Evolutionary conservation across 805 yeast genomes (phyloP).

Genomic region (Lipomyces yamanashiensis): DNA sequence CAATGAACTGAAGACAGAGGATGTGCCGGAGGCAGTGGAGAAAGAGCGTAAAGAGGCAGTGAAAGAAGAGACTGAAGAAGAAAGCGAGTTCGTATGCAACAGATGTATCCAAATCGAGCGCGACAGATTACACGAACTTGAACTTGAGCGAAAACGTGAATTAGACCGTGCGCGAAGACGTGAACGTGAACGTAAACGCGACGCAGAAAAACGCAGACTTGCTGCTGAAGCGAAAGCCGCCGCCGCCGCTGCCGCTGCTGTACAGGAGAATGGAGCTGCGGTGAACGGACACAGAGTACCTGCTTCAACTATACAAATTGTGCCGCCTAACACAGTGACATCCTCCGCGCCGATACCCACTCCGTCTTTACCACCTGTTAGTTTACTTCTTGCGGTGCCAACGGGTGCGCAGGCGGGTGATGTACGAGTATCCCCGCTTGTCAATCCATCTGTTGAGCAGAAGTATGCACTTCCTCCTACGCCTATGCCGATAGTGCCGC

Average conservation of each 20-base stretch:
- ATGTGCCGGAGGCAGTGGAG: constrained; percentile 1
- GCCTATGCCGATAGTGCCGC: no score
- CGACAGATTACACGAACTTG: constrained; percentile 20
- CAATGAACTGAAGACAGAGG: constrained; percentile 1
- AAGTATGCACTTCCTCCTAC: no score
- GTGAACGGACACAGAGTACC: background rate
- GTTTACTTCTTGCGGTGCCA: no score
- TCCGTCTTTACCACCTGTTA: no score
- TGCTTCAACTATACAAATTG: no score
- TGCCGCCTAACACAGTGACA: no score
- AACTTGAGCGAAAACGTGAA: constrained; percentile 29
- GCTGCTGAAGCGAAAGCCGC: constrained; percentile 12
- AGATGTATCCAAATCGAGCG: constrained; percentile 29
- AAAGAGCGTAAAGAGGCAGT: background rate
- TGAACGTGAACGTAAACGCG: constrained; percentile 34
- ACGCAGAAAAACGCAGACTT: constrained; percentile 17
- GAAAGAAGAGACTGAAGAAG: constrained; percentile 5
- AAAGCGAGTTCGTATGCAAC: constrained; percentile 28
- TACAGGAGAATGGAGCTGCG: background rate
- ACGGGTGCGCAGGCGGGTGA: no score
- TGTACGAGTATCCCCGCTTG: no score
- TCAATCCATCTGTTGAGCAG: no score
- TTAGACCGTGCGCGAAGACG: constrained; percentile 28
- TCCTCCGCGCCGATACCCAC: no score
- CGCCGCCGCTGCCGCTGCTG: background rate